phyloP scores from a whole-genome alignment of 805 yeast species.

The Metschnikowia continentalis region DNA sequence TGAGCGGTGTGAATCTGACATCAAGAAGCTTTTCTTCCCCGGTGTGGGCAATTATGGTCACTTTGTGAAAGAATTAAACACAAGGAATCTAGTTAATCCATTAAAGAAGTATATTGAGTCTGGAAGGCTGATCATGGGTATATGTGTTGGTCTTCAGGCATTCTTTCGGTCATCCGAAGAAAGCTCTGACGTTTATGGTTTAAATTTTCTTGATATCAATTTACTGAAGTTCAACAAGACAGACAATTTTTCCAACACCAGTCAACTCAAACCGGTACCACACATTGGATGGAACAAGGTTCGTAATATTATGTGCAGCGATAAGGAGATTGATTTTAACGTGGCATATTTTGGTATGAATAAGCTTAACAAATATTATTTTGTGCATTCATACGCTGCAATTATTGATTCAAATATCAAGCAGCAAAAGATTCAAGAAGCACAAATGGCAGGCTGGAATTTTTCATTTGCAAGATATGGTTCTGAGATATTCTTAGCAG shows the following conservation, averaged over 20 bases:
- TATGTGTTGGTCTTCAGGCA: conserved; percentile 94
- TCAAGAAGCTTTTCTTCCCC: conserved; percentile 70
- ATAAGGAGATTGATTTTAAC: conserved; percentile 21
- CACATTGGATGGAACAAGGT: conserved; percentile 92
- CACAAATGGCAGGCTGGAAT: conserved; percentile 55
- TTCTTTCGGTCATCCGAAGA: conserved; percentile 75
- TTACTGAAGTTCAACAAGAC: conserved; percentile 53
- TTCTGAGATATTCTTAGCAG: conserved; percentile 75
- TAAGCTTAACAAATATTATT: conserved; percentile 73
- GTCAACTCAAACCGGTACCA: conserved; percentile 75
- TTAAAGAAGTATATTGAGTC: conserved; percentile 59
- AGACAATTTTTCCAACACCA: conserved; percentile 30
- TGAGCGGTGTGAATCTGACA: conserved; percentile 34
- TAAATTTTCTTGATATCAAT: conserved; percentile 41
- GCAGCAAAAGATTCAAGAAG: conserved; percentile 24
- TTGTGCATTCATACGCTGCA: conserved; percentile 92
- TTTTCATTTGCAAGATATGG: conserved; percentile 73
- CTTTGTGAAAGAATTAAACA: conserved; percentile 67
- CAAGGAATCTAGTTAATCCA: conserved; percentile 62
- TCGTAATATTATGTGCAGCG: conserved; percentile 21
- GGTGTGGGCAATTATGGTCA: conserved; percentile 99
- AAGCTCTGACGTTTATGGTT: conserved; percentile 49
- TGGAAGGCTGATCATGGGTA: conserved; percentile 93
- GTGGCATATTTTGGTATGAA: conserved; percentile 56
- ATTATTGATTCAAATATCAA: conserved; percentile 40